Conservation (phyloP, 257 asterid genomes). For the Solanum habrochaites region DNA sequence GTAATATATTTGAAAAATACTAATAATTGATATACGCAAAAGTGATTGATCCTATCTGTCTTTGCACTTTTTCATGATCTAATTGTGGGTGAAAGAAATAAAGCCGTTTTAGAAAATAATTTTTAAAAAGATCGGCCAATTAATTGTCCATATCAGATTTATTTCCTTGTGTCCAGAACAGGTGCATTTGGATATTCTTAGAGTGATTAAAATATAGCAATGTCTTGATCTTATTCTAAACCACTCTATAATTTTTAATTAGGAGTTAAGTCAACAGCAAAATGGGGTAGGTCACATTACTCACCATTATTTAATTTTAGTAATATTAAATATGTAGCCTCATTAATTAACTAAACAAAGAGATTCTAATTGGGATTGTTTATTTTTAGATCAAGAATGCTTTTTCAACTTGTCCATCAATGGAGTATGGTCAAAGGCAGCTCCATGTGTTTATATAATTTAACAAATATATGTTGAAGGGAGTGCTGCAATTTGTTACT, state of each 20-base stretch:
- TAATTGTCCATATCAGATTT: slow-evolving; percentile 25
- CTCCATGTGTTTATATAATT: slow-evolving; percentile 24
- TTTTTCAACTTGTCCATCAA: slow-evolving; percentile 2
- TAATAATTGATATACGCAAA: not conserved
- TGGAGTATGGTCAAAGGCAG: slow-evolving; percentile 21
- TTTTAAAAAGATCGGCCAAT: slow-evolving; percentile 5
- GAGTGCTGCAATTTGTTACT: not conserved
- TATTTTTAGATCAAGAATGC: slow-evolving; percentile 5
- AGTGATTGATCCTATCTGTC: not conserved
- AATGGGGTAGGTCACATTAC: slow-evolving; percentile 12
- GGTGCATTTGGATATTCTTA: slow-evolving; percentile 30
- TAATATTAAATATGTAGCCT: not conserved
- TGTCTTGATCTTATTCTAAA: slow-evolving; percentile 10
- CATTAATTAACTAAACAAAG: slow-evolving; percentile 6
- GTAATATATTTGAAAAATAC: too few relatives aligned
- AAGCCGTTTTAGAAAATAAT: not conserved
- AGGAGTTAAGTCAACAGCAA: slow-evolving; percentile 16
- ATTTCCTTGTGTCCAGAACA: slow-evolving; percentile 22
- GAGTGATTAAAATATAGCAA: slow-evolving; percentile 13
- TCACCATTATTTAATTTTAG: not conserved
- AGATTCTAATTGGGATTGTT: slow-evolving; percentile 11
- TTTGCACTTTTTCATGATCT: not conserved
- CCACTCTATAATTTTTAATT: slow-evolving; percentile 6
- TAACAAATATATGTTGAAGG: not conserved
- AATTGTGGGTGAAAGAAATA: not conserved